Evolutionary conservation across 345 rosid species (phyloP).

Genomic region (Brassica juncea): DNA sequence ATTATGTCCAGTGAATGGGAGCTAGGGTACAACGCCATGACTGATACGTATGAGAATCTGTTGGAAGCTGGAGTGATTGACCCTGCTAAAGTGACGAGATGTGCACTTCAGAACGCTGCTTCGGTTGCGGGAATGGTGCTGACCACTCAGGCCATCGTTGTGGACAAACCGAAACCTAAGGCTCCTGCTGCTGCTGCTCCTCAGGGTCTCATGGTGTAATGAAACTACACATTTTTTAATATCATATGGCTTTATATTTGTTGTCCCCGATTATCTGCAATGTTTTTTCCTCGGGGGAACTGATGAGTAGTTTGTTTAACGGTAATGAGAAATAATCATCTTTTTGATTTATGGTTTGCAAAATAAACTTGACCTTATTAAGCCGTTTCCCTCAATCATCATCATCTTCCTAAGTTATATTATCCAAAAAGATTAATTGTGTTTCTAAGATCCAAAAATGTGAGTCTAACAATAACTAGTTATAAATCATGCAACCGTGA

Average conservation of each 20-base stretch:
- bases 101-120: conserved; percentile 91
- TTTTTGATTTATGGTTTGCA: conserved; percentile 13
- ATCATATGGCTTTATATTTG: conserved; percentile 21
- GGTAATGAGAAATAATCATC: conserved; percentile 23
- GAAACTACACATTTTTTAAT: neutral
- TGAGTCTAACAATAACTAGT: no score
- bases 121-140: conserved; percentile 98
- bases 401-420: neutral
- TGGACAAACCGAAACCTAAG: conserved; percentile 80
- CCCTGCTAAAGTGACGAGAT: conserved; percentile 92
- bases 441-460: no score
- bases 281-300: conserved; percentile 5
- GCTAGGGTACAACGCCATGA: conserved; percentile 92
- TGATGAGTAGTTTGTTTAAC: conserved; percentile 32
- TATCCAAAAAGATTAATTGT: neutral
- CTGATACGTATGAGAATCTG: conserved; percentile 80
- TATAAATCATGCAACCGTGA: conserved; percentile 20
- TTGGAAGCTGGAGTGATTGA: conserved; percentile 91
- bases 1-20: conserved; percentile 79
- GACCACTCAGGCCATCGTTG: conserved; percentile 98
- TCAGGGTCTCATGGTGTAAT: conserved; percentile 62
- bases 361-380: neutral
- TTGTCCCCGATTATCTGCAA: conserved; percentile 30
- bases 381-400: neutral
- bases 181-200: conserved; percentile 56